These are phyloP conservation scores for Dendrocalamus latiflorus DNA, from an alignment of 202 grass and related monocot genomes.

Conservation along the genomic window DNA sequence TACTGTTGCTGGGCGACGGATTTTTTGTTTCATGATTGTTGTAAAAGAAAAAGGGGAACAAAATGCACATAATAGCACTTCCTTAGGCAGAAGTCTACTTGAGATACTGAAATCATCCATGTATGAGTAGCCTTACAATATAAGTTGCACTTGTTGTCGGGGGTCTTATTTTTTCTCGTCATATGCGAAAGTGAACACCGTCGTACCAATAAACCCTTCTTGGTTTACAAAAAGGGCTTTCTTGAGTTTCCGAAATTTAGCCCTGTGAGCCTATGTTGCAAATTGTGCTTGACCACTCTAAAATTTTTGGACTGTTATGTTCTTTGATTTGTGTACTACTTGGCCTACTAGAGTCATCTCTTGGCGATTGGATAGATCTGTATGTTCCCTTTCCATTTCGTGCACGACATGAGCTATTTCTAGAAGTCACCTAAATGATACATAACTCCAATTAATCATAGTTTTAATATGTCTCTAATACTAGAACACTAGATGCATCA, in stretches of 20 bases:
- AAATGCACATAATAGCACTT: neutral
- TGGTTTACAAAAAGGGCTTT: neutral
- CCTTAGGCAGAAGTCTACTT: neutral
- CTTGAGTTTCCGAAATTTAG: neutral
- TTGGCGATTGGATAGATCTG: neutral
- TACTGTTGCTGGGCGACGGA: neutral
- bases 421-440: neutral
- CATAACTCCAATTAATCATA: neutral
- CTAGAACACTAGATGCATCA: neutral
- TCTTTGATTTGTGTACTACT: neutral
- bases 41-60: neutral
- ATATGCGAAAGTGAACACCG: neutral
- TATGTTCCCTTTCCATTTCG: neutral
- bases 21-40: neutral
- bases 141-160: neutral
- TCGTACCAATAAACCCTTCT: neutral
- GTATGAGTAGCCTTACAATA: neutral
- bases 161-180: neutral
- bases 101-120: neutral
- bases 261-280: neutral
- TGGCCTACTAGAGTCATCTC: neutral
- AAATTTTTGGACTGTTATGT: neutral
- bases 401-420: slow-evolving; percentile 1
- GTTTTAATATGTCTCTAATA: neutral
- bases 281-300: neutral